A percentile compares a stretch with the other conserved stretches of the same genome.
Evolutionary conservation across 2,329 filamentous ascomycete genomes (phyloP).

Genomic region (Paraphoma sp.): DNA sequence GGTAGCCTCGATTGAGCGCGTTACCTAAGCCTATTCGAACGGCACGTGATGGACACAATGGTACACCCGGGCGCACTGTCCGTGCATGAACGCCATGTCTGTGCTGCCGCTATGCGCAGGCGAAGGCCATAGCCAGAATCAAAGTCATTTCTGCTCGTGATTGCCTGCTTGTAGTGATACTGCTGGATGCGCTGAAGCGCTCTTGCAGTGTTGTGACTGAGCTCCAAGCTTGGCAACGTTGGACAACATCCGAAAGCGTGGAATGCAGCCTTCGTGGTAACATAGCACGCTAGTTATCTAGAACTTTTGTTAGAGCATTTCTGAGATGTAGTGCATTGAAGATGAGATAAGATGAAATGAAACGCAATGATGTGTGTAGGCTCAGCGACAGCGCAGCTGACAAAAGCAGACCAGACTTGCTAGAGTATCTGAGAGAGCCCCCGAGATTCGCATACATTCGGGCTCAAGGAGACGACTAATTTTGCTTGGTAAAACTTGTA

Average conservation of each 20-base stretch:
- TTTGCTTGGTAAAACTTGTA: too few species aligned
- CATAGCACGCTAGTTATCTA: neutral
- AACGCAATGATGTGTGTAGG: neutral
- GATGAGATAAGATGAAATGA: neutral
- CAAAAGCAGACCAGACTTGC: too few species aligned
- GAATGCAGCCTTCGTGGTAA: neutral
- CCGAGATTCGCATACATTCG: too few species aligned
- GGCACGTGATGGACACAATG: slow-evolving; percentile 25
- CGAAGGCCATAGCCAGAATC: neutral
- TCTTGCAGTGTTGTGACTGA: neutral
- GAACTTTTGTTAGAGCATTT: neutral
- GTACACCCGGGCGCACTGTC: slow-evolving; percentile 10
- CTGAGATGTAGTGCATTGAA: neutral
- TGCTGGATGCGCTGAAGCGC: neutral
- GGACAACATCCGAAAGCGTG: neutral
- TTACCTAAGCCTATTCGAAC: slow-evolving; percentile 32
- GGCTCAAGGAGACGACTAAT: too few species aligned
- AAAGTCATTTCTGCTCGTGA: neutral
- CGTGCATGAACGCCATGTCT: slow-evolving; percentile 27
- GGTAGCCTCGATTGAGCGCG: slow-evolving; percentile 25
- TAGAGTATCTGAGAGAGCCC: too few species aligned
- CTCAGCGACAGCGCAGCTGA: neutral
- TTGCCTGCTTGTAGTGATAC: neutral
- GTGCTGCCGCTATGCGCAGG: slow-evolving; percentile 15
- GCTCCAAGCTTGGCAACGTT: neutral